Evolutionary conservation across 225 moss, liverwort and hornwort species (phyloP).

Genomic region (Rhytidiadelphus loreus): DNA sequence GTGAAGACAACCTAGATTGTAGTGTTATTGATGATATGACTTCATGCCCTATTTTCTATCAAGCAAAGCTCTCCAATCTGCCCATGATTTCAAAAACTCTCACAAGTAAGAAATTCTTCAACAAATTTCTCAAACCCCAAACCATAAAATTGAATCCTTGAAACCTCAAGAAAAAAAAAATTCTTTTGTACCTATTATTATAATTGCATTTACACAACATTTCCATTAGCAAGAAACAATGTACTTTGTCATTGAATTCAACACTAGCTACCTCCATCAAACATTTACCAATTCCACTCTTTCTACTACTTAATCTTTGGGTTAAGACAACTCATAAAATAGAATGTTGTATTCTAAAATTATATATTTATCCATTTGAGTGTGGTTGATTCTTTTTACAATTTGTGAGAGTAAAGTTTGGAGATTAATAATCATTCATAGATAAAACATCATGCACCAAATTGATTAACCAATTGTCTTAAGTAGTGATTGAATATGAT

Average conservation of each 20-base stretch:
- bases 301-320: neutral
- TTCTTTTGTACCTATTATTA: fast-evolving
- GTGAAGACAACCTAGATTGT: neutral
- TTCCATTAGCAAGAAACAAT: fast-evolving
- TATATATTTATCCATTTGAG: too few species aligned
- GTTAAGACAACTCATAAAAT: too few species aligned
- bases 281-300: neutral
- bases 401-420: too few species aligned
- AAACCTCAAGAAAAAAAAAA: neutral
- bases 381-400: too few species aligned
- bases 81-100: neutral
- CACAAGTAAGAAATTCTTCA: neutral
- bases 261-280: neutral
- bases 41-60: neutral
- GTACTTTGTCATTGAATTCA: neutral
- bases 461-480: too few species aligned
- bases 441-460: too few species aligned
- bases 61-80: neutral
- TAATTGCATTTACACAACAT: too few species aligned
- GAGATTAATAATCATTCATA: too few species aligned
- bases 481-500: too few species aligned
- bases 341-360: too few species aligned
- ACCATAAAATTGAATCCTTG: neutral
- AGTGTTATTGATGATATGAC: neutral
- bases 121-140: neutral